Base-by-base conservation (phyloP, 2,329 filamentous ascomycete species). In the Simplicillium aogashimaense region DNA sequence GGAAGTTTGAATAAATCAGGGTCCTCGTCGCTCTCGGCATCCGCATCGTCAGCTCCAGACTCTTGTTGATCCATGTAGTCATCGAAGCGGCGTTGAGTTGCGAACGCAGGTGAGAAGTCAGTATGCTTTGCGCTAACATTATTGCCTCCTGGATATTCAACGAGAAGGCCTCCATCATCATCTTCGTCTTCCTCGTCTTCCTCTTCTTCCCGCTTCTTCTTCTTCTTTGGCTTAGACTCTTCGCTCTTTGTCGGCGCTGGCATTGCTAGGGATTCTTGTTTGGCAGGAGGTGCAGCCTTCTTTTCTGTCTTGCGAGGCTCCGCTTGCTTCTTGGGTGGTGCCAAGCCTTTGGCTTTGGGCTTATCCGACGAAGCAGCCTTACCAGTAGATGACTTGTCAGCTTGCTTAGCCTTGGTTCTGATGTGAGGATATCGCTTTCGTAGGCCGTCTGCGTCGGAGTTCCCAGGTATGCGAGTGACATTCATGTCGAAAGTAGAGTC, bases 401-500 rank as follows among this genome's bases (percentile, higher is more conserved):
- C 20, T n/a, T 42, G 29, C 32, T 50, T 52, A 29, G 38, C 35
- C 14, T 43, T 43, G 9, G 45, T 39, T 38, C 44, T 67, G 30
- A 92, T 69, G 44, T 86, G 85, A 9, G 78, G 69, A 54, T 86
- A 80, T 53, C 81, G 72, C 37, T 77, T 72, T 36, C 76, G 71
- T 32, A 94, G 67, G 51, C 72, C 76, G 25, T 75, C 73, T 39
- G 71, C 61, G 48, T 86, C 76, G 40, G 70, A 65, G 51, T 82
- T 81, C 47, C 70, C 74, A 3, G 83, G 85, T 12, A 78, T 78
- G 41, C 73, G 77, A 39, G 76, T 78, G 40, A 95, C 64, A 59
- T 95, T 95, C 81, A 95, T 89, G 53, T 86, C 81, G 61, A 94
- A 83, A 31, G 81, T 80, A n/a, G 81, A 83, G 55, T 86, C 78